phyloP scores from a whole-genome alignment of 1,284 basidiomycete genomes.

The Sporisorium sorghi region DNA sequence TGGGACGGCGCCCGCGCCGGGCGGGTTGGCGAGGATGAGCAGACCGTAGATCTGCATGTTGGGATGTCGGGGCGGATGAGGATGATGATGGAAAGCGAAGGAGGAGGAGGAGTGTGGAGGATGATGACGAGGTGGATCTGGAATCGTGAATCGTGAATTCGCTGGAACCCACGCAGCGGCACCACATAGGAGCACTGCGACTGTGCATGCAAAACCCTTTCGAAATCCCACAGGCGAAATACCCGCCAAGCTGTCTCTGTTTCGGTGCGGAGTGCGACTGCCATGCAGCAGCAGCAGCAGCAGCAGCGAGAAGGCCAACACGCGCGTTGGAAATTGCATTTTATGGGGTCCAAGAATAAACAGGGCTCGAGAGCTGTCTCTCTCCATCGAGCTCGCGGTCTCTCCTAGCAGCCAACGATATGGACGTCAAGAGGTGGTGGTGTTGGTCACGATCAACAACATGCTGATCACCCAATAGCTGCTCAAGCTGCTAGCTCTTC shows the following conservation, averaged over 20 bases:
- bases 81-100: slow-evolving; percentile 2
- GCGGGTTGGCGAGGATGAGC: slow-evolving; percentile 64
- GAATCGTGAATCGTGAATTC: background rate
- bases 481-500: too few relatives aligned
- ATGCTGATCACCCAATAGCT: too few relatives aligned
- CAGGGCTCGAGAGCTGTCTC: background rate
- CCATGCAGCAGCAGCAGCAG: slow-evolving; percentile 3
- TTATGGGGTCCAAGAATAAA: too few relatives aligned
- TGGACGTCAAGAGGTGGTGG: too few relatives aligned
- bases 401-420: too few relatives aligned
- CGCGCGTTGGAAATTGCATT: too few relatives aligned
- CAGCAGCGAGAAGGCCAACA: too few relatives aligned
- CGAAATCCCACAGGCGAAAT: slow-evolving; percentile 10
- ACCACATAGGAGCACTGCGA: background rate
- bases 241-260: background rate
- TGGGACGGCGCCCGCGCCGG: slow-evolving; percentile 72
- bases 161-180: background rate
- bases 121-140: background rate
- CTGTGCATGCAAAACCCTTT: slow-evolving; percentile 13
- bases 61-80: background rate
- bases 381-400: too few relatives aligned
- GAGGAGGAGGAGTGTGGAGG: too few relatives aligned
- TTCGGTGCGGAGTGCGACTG: background rate
- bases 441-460: too few relatives aligned
- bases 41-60: slow-evolving; percentile 56